Base-by-base conservation (phyloP, 441 rosid genomes). In the Populus tomentosa region DNA sequence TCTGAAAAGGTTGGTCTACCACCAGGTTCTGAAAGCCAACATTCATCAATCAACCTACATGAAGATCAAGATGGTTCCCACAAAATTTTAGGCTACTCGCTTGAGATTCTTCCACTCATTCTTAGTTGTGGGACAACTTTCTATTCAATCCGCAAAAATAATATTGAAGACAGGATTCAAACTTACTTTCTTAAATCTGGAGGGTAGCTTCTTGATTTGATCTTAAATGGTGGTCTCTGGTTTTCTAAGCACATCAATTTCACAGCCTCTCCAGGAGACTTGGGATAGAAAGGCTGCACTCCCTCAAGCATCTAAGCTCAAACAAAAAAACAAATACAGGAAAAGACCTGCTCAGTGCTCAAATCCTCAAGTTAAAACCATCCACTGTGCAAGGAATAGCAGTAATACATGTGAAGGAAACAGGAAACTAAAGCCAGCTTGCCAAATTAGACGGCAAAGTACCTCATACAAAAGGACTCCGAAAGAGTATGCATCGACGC, bases 401-500 rank as follows among this genome's bases (percentile, higher is more conserved):
- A 28, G 20, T 5, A 38, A 21, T 21, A 38, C 2, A 46, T 70
- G 46, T 28, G 10, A 70, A 70, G 16, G 46, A 5, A 70, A 24
- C 46, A 42, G 28, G 65, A 61, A 9, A 61, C 6, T 10, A 61
- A 21, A 61, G 16, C 72, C 7, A 38, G 6, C 53, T 70, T 40
- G 65, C 28, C 14, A 61, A 10, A 21, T 61, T 61, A 61, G 28
- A 70, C 42, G 46, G 35, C 73, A 13, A 75, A 70, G 64, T 88
- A 96, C 99, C 98, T 95, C 99, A 26, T 90, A 95, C 42, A 96
- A 78, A 14, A 96, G 86, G 74, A 94, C 83, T 75, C 97, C 97
- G 10, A 90, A 96, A 70, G 98, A 92, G 84, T 91, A 92, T 20
- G 89, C 78, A 82, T 96, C 99, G 46, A 85, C 95, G 76, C 92